A percentile compares a stretch with the other conserved stretches of the same genome.
Conservation (phyloP, 2,329 filamentous ascomycete species). For the Fusarium lateritium region DNA sequence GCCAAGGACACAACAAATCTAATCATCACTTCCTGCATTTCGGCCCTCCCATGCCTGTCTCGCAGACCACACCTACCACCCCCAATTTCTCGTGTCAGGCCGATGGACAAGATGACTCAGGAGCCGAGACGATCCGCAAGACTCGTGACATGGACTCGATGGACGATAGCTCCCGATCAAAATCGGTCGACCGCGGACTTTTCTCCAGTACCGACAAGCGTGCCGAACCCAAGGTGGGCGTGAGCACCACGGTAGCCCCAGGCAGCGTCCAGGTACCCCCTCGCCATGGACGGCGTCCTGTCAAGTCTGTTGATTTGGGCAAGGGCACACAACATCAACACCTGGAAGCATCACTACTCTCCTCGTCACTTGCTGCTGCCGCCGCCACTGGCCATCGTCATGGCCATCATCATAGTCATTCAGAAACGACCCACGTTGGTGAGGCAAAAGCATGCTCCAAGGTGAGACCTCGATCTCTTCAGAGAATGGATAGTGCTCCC, state of each 20-base stretch:
- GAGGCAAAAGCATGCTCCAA: slow-evolving; percentile 51
- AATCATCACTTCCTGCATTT: slow-evolving; percentile 59
- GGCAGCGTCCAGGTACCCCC: slow-evolving; percentile 68
- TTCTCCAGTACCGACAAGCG: slow-evolving; percentile 75
- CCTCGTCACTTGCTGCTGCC: slow-evolving; percentile 55
- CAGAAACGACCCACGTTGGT: slow-evolving; percentile 61
- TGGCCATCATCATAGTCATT: slow-evolving; percentile 61
- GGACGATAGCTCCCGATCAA: slow-evolving; percentile 69
- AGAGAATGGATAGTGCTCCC: slow-evolving; percentile 56
- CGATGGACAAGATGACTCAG: slow-evolving; percentile 61
- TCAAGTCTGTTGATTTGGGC: slow-evolving; percentile 61
- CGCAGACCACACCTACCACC: slow-evolving; percentile 54
- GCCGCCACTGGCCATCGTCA: slow-evolving; percentile 57
- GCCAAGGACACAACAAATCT: slow-evolving; percentile 59
- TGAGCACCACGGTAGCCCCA: slow-evolving; percentile 73
- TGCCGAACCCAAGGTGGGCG: slow-evolving; percentile 72
- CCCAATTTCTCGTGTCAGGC: slow-evolving; percentile 54
- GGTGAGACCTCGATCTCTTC: slow-evolving; percentile 64
- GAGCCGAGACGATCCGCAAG: slow-evolving; percentile 53
- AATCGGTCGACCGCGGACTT: slow-evolving; percentile 74
- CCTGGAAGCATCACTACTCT: slow-evolving; percentile 57
- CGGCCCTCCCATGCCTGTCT: slow-evolving; percentile 42
- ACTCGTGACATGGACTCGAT: slow-evolving; percentile 57
- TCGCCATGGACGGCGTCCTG: slow-evolving; percentile 62
- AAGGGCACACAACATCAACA: slow-evolving; percentile 49